Conservation (phyloP, 495 filamentous ascomycete species). For the Bathelium albidoporum region DNA sequence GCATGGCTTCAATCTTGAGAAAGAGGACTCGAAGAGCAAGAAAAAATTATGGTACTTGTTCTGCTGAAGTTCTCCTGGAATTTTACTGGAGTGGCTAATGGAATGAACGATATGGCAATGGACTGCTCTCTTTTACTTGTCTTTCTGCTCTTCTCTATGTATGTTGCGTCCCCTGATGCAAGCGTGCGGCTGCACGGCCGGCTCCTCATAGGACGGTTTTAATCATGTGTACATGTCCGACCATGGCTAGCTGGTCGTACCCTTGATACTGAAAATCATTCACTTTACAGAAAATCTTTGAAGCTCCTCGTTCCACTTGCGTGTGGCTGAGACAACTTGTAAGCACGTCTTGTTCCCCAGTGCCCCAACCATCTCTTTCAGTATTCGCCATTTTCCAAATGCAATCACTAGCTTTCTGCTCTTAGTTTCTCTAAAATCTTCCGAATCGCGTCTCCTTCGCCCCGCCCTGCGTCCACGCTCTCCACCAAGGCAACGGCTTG, state of each 20-base stretch:
- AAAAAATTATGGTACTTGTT: too few species aligned
- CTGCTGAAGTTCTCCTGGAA: too few species aligned
- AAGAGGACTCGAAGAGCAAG: too few species aligned
- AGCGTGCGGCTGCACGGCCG: too few species aligned
- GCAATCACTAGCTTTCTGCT: neutral
- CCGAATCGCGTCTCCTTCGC: conserved; percentile 32
- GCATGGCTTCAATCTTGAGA: too few species aligned
- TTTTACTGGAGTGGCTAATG: too few species aligned
- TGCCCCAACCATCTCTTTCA: neutral
- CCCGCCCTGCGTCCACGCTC: conserved; percentile 48
- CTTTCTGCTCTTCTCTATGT: too few species aligned
- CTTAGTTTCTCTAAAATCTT: conserved; percentile 38
- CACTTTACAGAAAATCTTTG: neutral
- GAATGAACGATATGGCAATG: too few species aligned
- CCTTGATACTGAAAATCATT: neutral
- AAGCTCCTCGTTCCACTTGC: too few species aligned
- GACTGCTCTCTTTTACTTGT: too few species aligned
- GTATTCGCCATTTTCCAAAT: neutral
- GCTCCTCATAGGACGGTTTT: too few species aligned
- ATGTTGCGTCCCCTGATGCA: too few species aligned
- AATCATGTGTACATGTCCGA: neutral
- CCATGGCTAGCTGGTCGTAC: neutral
- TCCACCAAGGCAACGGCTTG: conserved; percentile 59
- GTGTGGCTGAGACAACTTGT: neutral
- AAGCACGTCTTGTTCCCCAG: neutral